Evolutionary conservation across 768 basidiomycete genomes (phyloP), one percentile per base, ranked within the genome.

Genomic region (Collybia nuda): DNA sequence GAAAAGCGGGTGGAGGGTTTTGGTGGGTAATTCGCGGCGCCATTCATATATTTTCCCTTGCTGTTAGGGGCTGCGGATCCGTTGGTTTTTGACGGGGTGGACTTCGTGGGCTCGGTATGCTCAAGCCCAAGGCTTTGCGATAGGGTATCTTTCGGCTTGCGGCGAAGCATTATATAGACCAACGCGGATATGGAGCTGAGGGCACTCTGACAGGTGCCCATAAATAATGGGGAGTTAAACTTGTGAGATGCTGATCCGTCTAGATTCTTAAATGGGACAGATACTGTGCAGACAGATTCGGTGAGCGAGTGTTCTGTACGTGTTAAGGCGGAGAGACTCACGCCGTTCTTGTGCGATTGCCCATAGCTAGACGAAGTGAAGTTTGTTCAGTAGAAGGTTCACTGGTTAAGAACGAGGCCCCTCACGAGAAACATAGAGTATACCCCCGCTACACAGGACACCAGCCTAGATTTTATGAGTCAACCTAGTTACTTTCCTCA

Each of bases 321-420:
- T 32, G 23, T 21, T 9, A 17, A 29, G 44, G 4, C 39, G n/a
- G n/a, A 28, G 24, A 6, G 45, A 69, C 82, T 60, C 68, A 97
- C 95, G 66, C 68, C 95, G 79, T 73, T 98, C 97, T 74, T 99
- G 97, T 7, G 93, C 90, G 39, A 95, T 82, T 9, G 90, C 93
- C 93, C 93, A 92, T 44, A 93, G 67, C 91, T 93, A 56, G 32
- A 6, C 48, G 7, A 21, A 39, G 51, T 17, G 19, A 38, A 36
- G 42, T 42, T n/a, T 42, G 22, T 29, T 45, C 55, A 32, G 53
- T 28, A 59, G 51, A 26, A 41, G 40, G 7, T 3, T 24, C 12
- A 11, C 5, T 12, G 40, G 44, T 24, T n/a, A 23, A 21, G 47
- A 36, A n/a, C 1, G 52, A 21, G 26, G 46, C 36, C 48, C 65